Percentiles rank a stretch among this genome's conserved stretches.
phyloP scores from a whole-genome alignment of 805 yeast genomes.

The Teunomyces atbi region DNA sequence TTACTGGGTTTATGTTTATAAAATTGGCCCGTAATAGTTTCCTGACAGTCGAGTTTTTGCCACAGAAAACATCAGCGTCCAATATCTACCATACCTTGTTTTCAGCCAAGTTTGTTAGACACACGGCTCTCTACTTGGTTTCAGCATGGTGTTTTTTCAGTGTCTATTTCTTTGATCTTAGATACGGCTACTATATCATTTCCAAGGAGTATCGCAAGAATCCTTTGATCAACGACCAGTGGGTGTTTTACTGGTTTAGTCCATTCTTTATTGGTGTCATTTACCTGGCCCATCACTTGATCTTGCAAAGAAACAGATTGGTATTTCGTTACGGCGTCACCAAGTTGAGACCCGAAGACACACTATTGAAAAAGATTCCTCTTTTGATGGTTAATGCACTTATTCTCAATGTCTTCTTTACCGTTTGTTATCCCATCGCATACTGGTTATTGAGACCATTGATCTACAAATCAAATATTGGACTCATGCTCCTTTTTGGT shows the following conservation, averaged over 20 bases:
- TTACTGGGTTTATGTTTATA: conserved; percentile 25
- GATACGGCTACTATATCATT: conserved; percentile 26
- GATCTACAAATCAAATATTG: conserved; percentile 36
- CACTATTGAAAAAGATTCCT: conserved; percentile 24
- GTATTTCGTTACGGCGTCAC: conserved; percentile 43
- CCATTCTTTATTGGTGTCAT: conserved; percentile 38
- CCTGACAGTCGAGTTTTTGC: conserved; percentile 31
- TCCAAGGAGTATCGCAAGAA: conserved; percentile 39
- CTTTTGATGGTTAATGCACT: conserved; percentile 38
- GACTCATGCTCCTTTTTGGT: conserved; percentile 29
- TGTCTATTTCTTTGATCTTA: conserved; percentile 20
- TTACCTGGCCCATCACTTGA: conserved; percentile 51
- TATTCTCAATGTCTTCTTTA: conserved; percentile 26
- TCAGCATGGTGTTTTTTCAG: conserved; percentile 23
- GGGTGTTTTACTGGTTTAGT: conserved; percentile 51
- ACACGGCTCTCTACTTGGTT: conserved; percentile 18
- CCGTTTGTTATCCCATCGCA: conserved; percentile 35
- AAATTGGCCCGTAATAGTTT: conserved; percentile 22
- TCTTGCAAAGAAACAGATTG: conserved; percentile 56
- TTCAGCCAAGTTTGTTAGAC: conserved; percentile 16
- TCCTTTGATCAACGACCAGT: conserved; percentile 41
- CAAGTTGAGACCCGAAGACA: conserved; percentile 39
- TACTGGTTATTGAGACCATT: conserved; percentile 41
- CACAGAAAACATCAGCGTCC: conserved; percentile 30
- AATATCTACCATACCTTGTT: conserved; percentile 26